Conservation (phyloP, 2,329 filamentous ascomycete species). For the Hymenotorrendiella dingleyae region DNA sequence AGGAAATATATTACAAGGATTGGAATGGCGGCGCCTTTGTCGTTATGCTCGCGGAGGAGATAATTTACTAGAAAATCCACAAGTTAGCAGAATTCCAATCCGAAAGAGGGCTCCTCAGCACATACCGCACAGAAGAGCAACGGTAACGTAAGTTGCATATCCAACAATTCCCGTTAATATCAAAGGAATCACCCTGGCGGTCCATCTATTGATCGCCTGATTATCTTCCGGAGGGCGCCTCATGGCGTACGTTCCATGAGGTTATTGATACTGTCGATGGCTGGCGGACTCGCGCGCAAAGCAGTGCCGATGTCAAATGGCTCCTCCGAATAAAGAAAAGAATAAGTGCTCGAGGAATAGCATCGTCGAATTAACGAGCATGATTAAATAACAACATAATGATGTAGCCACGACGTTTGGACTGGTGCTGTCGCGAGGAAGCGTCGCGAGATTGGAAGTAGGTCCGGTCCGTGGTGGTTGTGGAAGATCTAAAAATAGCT, state of each 20-base stretch:
- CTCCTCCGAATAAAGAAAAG: too few species aligned
- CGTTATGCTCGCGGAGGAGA: conserved; percentile 47
- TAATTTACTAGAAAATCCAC: conserved; percentile 62
- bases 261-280: too few species aligned
- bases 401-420: too few species aligned
- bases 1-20: conserved; percentile 70
- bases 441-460: too few species aligned
- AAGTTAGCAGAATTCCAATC: conserved; percentile 10
- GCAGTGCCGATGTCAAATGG: too few species aligned
- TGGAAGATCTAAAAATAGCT: too few species aligned
- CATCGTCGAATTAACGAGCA: too few species aligned
- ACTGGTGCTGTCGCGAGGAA: too few species aligned
- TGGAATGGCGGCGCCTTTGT: conserved; percentile 53
- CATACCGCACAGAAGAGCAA: conserved; percentile 63
- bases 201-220: conserved; percentile 24
- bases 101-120: conserved; percentile 14
- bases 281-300: too few species aligned
- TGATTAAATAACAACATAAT: too few species aligned
- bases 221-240: conserved; percentile 4
- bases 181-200: conserved; percentile 53
- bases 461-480: too few species aligned
- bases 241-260: conserved; percentile 6
- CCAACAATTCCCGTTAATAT: conserved; percentile 60
- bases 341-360: too few species aligned
- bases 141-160: conserved; percentile 67